Evolutionary conservation across 75 land plant genomes (phyloP).

Genomic region (Selaginella moellendorffii): DNA sequence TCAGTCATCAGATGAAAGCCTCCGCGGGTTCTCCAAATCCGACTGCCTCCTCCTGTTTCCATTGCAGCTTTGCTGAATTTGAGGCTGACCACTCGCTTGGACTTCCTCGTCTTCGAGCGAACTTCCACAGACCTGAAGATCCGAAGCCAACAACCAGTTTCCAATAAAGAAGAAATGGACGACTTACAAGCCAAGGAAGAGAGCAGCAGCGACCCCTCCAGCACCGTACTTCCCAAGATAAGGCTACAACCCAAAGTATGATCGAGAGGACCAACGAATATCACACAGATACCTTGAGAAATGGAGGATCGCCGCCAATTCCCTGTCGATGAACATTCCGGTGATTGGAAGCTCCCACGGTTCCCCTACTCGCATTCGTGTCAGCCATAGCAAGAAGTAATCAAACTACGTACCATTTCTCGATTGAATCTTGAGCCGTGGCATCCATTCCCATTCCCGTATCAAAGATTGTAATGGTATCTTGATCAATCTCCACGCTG

Average conservation of each 20-base stretch:
- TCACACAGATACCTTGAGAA: conserved; percentile 30
- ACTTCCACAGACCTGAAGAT: not conserved
- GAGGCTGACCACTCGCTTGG: not conserved
- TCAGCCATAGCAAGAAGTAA: not conserved
- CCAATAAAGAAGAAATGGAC: not conserved
- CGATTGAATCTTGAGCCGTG: conserved; percentile 33
- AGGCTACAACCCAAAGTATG: conserved; percentile 34
- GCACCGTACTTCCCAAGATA: conserved; percentile 77
- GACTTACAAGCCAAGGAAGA: conserved; percentile 53
- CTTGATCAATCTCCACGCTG: conserved; percentile 35
- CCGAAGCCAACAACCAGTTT: not conserved
- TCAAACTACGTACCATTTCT: conserved; percentile 45
- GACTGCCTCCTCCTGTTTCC: not conserved
- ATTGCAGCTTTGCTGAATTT: not conserved
- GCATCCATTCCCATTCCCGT: conserved; percentile 76
- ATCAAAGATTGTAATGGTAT: conserved; percentile 42
- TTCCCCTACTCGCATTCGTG: conserved; percentile 37
- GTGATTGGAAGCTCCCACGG: conserved; percentile 62
- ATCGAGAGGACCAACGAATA: not conserved
- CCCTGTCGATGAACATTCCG: conserved; percentile 24
- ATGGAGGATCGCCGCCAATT: conserved; percentile 56
- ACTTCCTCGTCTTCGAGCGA: not conserved
- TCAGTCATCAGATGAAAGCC: conserved; percentile 29
- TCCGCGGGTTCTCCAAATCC: conserved; percentile 21
- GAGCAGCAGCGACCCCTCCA: conserved; percentile 57